phyloP scores from a whole-genome alignment of 257 asterid genomes.

The Jacaranda mimosifolia region DNA sequence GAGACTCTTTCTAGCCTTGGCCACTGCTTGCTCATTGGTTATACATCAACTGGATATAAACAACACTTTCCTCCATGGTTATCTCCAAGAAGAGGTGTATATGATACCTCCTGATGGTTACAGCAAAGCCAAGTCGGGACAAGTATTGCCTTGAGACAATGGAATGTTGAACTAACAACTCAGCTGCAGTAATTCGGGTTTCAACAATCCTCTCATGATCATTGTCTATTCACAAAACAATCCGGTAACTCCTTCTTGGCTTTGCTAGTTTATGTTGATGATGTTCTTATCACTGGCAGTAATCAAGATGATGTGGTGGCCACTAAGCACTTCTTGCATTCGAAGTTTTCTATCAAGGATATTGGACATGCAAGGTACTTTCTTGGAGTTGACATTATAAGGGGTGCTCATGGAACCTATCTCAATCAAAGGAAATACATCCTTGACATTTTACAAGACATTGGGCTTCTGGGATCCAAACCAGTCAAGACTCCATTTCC shows the following conservation, averaged over 20 bases:
- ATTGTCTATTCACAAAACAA: neutral
- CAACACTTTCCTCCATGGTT: neutral
- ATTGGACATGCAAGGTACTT: neutral
- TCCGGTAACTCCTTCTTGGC: fast-evolving
- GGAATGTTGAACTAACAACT: neutral
- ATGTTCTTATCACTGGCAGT: neutral
- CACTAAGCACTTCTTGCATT: neutral
- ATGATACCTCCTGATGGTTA: neutral
- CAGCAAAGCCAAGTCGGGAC: neutral
- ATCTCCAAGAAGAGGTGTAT: constrained; percentile 8
- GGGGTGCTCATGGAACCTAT: neutral
- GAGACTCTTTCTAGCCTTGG: neutral
- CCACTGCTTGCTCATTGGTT: neutral
- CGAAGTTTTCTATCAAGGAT: neutral
- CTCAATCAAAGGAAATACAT: neutral
- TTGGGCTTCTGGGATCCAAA: neutral
- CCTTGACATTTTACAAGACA: neutral
- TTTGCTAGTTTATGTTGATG: neutral
- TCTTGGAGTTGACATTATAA: neutral
- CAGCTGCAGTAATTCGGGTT: neutral
- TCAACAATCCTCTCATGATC: neutral
- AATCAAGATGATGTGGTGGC: fast-evolving
- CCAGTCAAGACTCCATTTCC: neutral
- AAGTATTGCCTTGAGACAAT: neutral
- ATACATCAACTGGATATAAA: neutral